Evolutionary conservation across 2,329 filamentous ascomycete genomes (phyloP), one percentile per base, ranked within the genome.

Genomic region (Tolypocladium ovalisporum): DNA sequence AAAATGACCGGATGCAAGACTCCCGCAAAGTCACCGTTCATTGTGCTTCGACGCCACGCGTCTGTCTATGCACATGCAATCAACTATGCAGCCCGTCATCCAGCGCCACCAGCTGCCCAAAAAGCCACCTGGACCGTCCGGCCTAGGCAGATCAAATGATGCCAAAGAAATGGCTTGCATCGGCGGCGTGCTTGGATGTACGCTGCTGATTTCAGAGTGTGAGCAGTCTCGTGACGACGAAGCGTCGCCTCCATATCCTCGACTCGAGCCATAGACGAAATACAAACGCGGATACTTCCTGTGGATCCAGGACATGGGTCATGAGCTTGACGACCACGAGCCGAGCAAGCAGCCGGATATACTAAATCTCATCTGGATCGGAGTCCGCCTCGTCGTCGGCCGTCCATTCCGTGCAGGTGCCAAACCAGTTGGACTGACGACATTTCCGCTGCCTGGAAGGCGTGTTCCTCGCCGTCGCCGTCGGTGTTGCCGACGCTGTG

Each of bases 401-500:
- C 12, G 65, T 65, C 71, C 72, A 73, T 39, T 73, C 68, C 55
- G 71, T 72, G 59, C 76, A 79, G 34, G 68, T 57, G 2, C 75
- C 75, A 27, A 77, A 60, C 75, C 75, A 78, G 59, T 64, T 72
- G 54, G 73, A 69, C 17, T 60, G 64, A 9, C 68, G 59, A 56
- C 76, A 78, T 5, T 62, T 68, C 29, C 62, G 65, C 55, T 64
- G 65, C 24, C 67, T 61, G 12, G 64, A 60, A 35, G 66, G 62
- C 27, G 64, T 55, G 12, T 63, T 60, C 6, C 62, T 62, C 4
- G 69, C 62, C 4, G 65, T 65, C 4, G 62, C 59, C 4, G 69
- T 68, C 8, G 71, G 65, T 6, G 64, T 59, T 12, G 70, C 69
- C 5, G 74, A 67, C 7, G 65, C 63, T n/a, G 65, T 61, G 2